phyloP scores from a whole-genome alignment of 2,329 filamentous ascomycete genomes.

The Diaporthe humulicola region DNA sequence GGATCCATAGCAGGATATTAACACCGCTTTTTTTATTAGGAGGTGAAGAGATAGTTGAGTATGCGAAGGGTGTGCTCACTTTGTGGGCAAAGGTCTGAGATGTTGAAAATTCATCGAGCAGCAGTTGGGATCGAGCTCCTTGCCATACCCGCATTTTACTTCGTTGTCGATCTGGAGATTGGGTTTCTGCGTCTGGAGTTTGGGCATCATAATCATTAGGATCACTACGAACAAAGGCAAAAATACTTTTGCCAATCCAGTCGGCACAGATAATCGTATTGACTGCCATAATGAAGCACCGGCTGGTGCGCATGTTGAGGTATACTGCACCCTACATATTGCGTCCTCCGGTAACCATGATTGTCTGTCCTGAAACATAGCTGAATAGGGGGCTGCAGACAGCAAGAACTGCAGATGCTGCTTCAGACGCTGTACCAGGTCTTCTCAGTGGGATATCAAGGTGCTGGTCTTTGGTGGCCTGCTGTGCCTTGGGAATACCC shows the following conservation, averaged over 20 bases:
- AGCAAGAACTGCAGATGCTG: conserved; percentile 81
- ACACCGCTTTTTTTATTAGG: too few species aligned
- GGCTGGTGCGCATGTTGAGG: not conserved
- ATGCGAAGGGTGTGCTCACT: conserved; percentile 75
- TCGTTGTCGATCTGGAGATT: conserved; percentile 43
- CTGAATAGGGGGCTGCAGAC: conserved; percentile 86
- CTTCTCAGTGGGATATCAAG: conserved; percentile 84
- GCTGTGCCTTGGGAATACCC: conserved; percentile 77
- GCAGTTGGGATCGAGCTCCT: too few species aligned
- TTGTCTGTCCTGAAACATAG: conserved; percentile 89
- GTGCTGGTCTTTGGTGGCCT: conserved; percentile 59
- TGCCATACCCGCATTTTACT: too few species aligned
- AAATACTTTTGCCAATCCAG: not conserved
- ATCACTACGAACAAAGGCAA: conserved; percentile 18
- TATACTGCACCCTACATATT: conserved; percentile 61
- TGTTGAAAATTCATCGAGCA: too few species aligned
- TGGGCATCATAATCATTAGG: conserved; percentile 25
- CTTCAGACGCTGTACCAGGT: conserved; percentile 83
- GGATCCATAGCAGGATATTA: too few species aligned
- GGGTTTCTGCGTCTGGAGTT: conserved; percentile 41
- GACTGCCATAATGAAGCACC: not conserved
- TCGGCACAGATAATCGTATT: not conserved
- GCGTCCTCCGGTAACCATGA: conserved; percentile 85
- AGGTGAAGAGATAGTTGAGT: not conserved
- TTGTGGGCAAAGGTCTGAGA: conserved; percentile 83